These are phyloP conservation scores for Cinnamomum micranthum DNA, from an alignment of 164 flowering plant species.

Conservation along the genomic window DNA sequence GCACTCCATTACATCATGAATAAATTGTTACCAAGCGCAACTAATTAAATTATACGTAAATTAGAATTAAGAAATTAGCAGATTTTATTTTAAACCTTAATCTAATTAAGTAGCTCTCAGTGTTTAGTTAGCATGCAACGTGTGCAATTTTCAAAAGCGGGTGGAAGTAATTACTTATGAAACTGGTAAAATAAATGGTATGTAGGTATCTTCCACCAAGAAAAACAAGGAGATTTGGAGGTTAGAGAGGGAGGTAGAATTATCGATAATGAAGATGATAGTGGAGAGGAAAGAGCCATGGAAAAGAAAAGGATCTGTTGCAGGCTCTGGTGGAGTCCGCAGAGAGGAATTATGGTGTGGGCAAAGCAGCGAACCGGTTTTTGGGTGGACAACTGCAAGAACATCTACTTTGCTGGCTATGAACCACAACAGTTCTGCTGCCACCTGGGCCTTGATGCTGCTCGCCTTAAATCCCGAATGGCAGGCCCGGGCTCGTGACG, in stretches of 20 bases:
- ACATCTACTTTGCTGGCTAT: conserved; percentile 53
- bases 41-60: no score
- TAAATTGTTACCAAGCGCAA: no score
- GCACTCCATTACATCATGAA: no score
- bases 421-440: conserved; percentile 25
- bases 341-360: conserved; percentile 6
- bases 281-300: conserved; percentile 17
- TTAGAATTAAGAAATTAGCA: no score
- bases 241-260: conserved; percentile 32
- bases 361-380: conserved; percentile 28
- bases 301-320: conserved; percentile 37
- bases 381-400: conserved; percentile 64
- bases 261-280: conserved; percentile 35
- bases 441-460: conserved; percentile 26
- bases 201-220: conserved; percentile 34
- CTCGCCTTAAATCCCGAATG: conserved; percentile 25
- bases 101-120: background rate
- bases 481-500: conserved; percentile 24
- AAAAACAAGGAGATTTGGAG: conserved; percentile 39
- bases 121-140: background rate
- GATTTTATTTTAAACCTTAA: no score
- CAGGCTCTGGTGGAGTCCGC: conserved; percentile 44
- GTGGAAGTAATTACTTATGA: no score
- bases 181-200: no score
- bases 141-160: background rate